These are phyloP conservation scores for Oldenlandia corymbosa DNA, from an alignment of 257 asterid genomes.

Conservation along the genomic window DNA sequence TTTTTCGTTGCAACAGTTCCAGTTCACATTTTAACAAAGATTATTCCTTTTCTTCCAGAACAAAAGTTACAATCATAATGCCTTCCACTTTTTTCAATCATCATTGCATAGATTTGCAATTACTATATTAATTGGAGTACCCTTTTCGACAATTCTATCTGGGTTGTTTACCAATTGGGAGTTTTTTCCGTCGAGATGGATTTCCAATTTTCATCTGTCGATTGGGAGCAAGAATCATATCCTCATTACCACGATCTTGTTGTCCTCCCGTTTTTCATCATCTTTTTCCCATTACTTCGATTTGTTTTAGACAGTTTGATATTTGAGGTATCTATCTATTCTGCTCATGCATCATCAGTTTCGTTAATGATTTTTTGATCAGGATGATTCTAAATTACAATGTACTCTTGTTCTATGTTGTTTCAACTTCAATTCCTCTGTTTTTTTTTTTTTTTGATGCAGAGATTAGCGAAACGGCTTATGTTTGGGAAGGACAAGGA, in stretches of 20 bases:
- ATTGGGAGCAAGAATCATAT: constrained; percentile 24
- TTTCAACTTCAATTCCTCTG: background rate
- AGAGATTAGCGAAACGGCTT: constrained; percentile 24
- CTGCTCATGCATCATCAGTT: background rate
- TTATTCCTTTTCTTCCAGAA: no score
- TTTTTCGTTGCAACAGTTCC: background rate
- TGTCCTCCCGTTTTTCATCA: constrained; percentile 11
- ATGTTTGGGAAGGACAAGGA: constrained; percentile 14
- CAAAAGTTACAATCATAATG: no score
- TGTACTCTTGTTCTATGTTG: no score
- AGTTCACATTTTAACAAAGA: background rate
- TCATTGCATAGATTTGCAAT: background rate
- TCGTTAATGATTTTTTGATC: background rate
- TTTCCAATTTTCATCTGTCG: background rate
- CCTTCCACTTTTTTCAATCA: background rate
- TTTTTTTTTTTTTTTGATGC: background rate
- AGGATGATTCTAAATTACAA: no score
- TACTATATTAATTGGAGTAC: no score
- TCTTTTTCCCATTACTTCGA: constrained; percentile 23
- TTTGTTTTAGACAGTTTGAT: constrained; percentile 19
- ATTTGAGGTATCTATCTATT: constrained; percentile 21
- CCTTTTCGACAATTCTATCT: no score
- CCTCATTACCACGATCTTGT: constrained; percentile 25
- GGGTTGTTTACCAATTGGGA: no score
- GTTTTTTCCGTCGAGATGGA: constrained; percentile 4